Evolutionary conservation across 192 early-diverging fungal species (phyloP).

Genomic region (Coemansia sp.): DNA sequence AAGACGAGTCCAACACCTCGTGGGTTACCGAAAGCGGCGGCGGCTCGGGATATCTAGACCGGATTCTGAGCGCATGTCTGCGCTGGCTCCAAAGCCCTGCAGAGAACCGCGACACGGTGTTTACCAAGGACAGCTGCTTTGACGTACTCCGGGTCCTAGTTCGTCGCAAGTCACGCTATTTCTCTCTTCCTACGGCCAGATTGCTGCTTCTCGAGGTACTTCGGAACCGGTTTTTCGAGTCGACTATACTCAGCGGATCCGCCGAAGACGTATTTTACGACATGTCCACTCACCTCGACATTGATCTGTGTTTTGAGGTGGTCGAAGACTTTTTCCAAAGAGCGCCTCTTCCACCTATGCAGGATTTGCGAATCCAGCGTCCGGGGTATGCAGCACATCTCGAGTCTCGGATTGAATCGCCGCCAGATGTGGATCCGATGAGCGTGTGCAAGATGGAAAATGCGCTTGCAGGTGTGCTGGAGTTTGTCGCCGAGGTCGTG

Average conservation of each 20-base stretch:
- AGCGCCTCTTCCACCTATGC: conserved; percentile 33
- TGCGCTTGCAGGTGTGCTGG: conserved; percentile 50
- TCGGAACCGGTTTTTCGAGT: conserved; percentile 50
- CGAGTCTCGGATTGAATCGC: conserved; percentile 14
- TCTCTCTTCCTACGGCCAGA: conserved; percentile 36
- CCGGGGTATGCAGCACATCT: conserved; percentile 28
- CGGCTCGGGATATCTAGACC: conserved; percentile 35
- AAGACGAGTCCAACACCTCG: conserved; percentile 42
- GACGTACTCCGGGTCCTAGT: conserved; percentile 54
- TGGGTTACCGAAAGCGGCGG: conserved; percentile 30
- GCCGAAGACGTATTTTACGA: conserved; percentile 54
- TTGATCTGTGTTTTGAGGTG: conserved; percentile 46
- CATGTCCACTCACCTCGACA: conserved; percentile 43
- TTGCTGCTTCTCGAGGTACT: conserved; percentile 45
- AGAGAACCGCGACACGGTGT: conserved; percentile 49
- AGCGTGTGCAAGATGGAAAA: conserved; percentile 52
- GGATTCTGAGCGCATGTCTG: conserved; percentile 43
- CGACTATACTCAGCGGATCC: conserved; percentile 51
- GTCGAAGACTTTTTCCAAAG: conserved; percentile 48
- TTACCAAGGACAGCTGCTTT: conserved; percentile 53
- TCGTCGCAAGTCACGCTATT: conserved; percentile 47
- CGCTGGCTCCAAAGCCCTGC: conserved; percentile 46
- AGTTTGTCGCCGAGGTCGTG: conserved; percentile 45
- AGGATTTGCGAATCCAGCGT: conserved; percentile 10
- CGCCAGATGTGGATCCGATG: conserved; percentile 39